phyloP scores from a whole-genome alignment of 2,329 filamentous ascomycete species.

The Phialemonium atrogriseum region DNA sequence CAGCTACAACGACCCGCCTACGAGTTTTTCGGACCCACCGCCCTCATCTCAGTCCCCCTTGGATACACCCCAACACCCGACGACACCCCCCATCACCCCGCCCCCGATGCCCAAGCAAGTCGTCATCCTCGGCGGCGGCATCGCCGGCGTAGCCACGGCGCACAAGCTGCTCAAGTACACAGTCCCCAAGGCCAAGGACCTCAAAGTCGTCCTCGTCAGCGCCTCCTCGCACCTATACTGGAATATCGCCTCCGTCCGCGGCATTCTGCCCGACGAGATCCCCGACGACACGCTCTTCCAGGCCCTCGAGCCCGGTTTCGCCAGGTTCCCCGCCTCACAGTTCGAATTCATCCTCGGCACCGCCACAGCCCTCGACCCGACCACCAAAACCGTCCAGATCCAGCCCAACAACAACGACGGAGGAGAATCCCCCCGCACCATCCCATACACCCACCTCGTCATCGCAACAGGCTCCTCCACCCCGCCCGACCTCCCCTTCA shows the following conservation, averaged over 20 bases:
- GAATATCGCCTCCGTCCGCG: conserved; percentile 15
- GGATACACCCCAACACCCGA: too few species aligned
- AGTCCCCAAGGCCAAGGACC: conserved; percentile 27
- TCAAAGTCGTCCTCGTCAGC: conserved; percentile 18
- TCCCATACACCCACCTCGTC: conserved; percentile 41
- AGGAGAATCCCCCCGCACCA: conserved; percentile 22
- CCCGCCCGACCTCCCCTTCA: conserved; percentile 39
- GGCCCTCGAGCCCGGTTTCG: conserved; percentile 40
- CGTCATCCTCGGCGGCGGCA: conserved; percentile 41
- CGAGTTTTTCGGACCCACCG: too few species aligned
- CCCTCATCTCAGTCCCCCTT: too few species aligned
- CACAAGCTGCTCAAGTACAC: conserved; percentile 41
- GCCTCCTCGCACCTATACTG: conserved; percentile 18
- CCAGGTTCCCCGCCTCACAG: conserved; percentile 33
- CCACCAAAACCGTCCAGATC: conserved; percentile 32
- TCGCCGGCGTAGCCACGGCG: conserved; percentile 36
- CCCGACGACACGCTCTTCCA: conserved; percentile 32
- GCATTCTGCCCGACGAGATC: conserved; percentile 17
- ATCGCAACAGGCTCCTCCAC: conserved; percentile 45
- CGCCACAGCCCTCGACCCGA: conserved; percentile 34
- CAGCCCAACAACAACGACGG: conserved; percentile 19
- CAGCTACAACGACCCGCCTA: too few species aligned
- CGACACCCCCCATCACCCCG: background rate
- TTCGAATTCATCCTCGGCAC: conserved; percentile 46
- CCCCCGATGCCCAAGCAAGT: conserved; percentile 22